Conservation (phyloP, 768 basidiomycete species). For the Hebeloma cylindrosporum region DNA sequence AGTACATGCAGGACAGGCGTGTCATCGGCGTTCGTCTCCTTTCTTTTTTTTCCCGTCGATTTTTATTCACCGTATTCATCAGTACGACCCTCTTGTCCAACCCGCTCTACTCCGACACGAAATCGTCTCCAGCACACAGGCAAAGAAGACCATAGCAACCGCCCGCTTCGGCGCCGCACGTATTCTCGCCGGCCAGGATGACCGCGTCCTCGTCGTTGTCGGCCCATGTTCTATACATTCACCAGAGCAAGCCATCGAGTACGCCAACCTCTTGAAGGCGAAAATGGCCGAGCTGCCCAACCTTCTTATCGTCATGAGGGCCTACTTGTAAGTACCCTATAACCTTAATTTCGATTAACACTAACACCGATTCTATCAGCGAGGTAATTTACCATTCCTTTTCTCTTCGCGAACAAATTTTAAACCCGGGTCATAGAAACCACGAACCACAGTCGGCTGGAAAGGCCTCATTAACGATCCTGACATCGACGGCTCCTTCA, state of each 20-base stretch:
- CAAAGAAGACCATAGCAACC: constrained; percentile 73
- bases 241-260: constrained; percentile 79
- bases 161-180: constrained; percentile 79
- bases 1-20: constrained; percentile 79
- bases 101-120: constrained; percentile 90
- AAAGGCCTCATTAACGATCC: constrained; percentile 96
- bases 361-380: constrained; percentile 21
- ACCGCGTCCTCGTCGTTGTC: constrained; percentile 85
- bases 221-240: constrained; percentile 97
- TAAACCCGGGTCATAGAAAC: constrained; percentile 60
- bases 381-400: constrained; percentile 26
- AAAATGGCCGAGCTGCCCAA: constrained; percentile 71
- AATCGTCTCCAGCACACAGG: constrained; percentile 61
- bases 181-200: constrained; percentile 81
- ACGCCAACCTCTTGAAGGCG: constrained; percentile 69
- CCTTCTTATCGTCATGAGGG: constrained; percentile 91
- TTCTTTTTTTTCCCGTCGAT: constrained; percentile 1
- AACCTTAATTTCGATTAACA: constrained; percentile 6
- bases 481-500: constrained; percentile 91
- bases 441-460: constrained; percentile 96
- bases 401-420: constrained; percentile 1
- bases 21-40: constrained; percentile 67
- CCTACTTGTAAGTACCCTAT: constrained; percentile 91
- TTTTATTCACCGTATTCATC: constrained; percentile 8
- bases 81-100: constrained; percentile 97